Percentiles rank a stretch among this genome's conserved stretches.
These are phyloP conservation scores for Mucor velutinosus DNA, from an alignment of 371 early-diverging fungal genomes.

Conservation along the genomic window DNA sequence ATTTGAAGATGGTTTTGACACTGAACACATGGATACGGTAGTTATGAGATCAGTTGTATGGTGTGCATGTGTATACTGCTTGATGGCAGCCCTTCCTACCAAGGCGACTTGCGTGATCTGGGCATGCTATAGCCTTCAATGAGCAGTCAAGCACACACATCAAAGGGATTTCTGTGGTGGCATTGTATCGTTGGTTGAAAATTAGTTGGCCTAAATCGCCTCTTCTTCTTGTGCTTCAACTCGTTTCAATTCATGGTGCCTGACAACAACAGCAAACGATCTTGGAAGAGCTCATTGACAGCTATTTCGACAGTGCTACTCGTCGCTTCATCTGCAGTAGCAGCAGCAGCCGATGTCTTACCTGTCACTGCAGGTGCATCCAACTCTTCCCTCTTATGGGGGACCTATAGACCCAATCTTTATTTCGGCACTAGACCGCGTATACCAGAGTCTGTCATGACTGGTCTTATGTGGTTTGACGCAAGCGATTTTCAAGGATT, in stretches of 20 bases:
- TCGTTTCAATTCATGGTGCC: background rate
- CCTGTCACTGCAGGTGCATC: conserved; percentile 1
- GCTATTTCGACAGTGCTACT: background rate
- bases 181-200: conserved; percentile 1
- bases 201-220: background rate
- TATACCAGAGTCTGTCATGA: conserved; percentile 74
- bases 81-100: too few species aligned
- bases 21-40: background rate
- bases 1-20: background rate
- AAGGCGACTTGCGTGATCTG: too few species aligned
- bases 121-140: too few species aligned
- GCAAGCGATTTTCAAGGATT: conserved; percentile 57
- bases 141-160: too few species aligned
- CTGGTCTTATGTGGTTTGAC: conserved; percentile 94
- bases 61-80: too few species aligned
- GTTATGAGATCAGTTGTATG: background rate
- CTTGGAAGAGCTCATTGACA: conserved; percentile 1
- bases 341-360: conserved; percentile 5
- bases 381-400: conserved; percentile 72
- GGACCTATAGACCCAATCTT: conserved; percentile 94
- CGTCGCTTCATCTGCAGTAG: conserved; percentile 1
- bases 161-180: background rate
- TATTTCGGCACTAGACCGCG: conserved; percentile 93
- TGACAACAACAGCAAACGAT: background rate
- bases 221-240: background rate